Conservation (phyloP, 768 basidiomycete species). For the Amanita brunnescens region DNA sequence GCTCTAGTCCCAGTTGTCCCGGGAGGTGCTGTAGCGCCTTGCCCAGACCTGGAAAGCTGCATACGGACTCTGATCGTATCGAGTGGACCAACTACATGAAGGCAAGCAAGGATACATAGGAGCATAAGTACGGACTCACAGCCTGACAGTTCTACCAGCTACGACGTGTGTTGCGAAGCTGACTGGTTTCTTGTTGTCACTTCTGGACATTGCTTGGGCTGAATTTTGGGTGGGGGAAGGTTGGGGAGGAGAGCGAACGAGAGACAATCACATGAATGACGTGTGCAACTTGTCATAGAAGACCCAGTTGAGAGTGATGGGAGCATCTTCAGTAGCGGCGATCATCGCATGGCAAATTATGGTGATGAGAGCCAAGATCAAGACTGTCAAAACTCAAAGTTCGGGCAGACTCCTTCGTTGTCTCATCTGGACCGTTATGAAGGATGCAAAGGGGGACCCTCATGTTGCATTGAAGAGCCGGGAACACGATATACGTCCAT, state of each 20-base stretch:
- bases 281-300: too few species aligned
- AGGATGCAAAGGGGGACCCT: constrained; percentile 57
- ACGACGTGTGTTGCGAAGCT: constrained; percentile 86
- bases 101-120: not conserved
- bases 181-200: constrained; percentile 62
- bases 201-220: constrained; percentile 37
- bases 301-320: too few species aligned
- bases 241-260: too few species aligned
- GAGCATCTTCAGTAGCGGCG: too few species aligned
- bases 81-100: constrained; percentile 59
- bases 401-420: too few species aligned
- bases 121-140: constrained; percentile 38
- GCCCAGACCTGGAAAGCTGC: constrained; percentile 86
- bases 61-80: constrained; percentile 99
- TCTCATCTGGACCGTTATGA: too few species aligned
- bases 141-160: constrained; percentile 94
- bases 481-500: constrained; percentile 79
- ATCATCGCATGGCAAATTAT: too few species aligned
- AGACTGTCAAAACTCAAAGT: too few species aligned
- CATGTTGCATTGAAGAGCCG: constrained; percentile 39
- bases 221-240: too few species aligned
- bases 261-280: too few species aligned
- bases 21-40: too few species aligned
- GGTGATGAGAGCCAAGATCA: too few species aligned
- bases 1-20: constrained; percentile 80